These are phyloP conservation scores for Brassica rapa DNA, from an alignment of 345 rosid genomes.

Conservation along the genomic window DNA sequence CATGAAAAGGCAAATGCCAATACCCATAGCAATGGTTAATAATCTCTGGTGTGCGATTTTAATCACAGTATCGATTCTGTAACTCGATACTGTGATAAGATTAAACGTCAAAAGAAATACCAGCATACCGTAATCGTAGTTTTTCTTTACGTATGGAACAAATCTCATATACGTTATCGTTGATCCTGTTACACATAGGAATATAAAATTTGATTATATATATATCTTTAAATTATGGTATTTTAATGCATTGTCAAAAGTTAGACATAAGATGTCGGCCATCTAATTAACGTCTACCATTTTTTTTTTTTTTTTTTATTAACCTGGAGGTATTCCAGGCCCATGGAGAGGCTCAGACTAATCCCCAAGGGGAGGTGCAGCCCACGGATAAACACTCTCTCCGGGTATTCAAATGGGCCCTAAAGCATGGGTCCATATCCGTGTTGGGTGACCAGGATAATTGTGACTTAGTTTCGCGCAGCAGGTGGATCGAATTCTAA, in stretches of 20 bases:
- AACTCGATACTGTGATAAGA: conserved; percentile 81
- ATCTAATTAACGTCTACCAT: neutral
- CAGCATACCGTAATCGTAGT: conserved; percentile 80
- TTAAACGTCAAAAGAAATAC: conserved; percentile 84
- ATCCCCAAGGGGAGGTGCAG: too few species aligned
- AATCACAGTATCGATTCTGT: conserved; percentile 53
- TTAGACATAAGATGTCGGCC: neutral
- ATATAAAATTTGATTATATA: neutral
- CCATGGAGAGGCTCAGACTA: too few species aligned
- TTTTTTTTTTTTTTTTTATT: too few species aligned
- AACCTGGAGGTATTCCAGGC: too few species aligned
- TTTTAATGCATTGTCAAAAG: neutral
- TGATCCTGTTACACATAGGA: conserved; percentile 50
- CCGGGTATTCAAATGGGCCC: too few species aligned
- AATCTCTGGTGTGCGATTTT: conserved; percentile 63
- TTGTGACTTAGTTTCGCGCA: too few species aligned
- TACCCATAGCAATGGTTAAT: conserved; percentile 69
- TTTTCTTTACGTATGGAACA: conserved; percentile 76
- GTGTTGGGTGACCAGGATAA: too few species aligned
- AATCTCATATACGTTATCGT: conserved; percentile 72
- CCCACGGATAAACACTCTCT: too few species aligned
- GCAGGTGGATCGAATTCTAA: neutral
- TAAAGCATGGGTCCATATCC: too few species aligned
- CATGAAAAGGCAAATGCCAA: conserved; percentile 73
- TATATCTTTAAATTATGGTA: neutral